Evolutionary conservation across 495 filamentous ascomycete genomes (phyloP).

Genomic region (Symbiotaphrina buchneri): DNA sequence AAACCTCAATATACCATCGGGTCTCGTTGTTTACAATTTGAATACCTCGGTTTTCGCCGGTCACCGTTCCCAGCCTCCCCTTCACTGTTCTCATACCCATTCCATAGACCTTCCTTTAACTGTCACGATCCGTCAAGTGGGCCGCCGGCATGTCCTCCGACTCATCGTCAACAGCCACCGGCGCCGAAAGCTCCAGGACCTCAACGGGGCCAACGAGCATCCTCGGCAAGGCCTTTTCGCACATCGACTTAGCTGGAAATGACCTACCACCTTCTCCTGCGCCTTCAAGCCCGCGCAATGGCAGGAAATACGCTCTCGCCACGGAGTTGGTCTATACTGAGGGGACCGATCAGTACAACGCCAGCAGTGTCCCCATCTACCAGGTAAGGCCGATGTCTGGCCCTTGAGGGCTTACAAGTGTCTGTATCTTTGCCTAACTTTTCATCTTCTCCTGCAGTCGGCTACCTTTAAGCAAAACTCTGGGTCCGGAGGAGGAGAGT

Average conservation of each 20-base stretch:
- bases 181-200: constrained; percentile 1
- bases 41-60: too few relatives aligned
- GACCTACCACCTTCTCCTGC: constrained; percentile 84
- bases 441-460: constrained; percentile 24
- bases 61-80: too few relatives aligned
- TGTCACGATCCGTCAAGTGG: too few relatives aligned
- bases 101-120: too few relatives aligned
- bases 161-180: too few relatives aligned
- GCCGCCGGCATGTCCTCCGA: too few relatives aligned
- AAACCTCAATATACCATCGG: too few relatives aligned
- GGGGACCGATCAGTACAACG: constrained; percentile 82
- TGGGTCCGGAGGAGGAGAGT: constrained; percentile 53
- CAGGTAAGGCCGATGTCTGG: constrained; percentile 24
- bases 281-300: constrained; percentile 70
- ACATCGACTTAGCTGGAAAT: constrained; percentile 71
- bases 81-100: too few relatives aligned
- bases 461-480: constrained; percentile 95
- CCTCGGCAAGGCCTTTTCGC: constrained; percentile 44
- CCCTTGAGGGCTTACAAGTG: not conserved
- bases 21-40: too few relatives aligned
- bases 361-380: constrained; percentile 90
- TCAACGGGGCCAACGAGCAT: constrained; percentile 11
- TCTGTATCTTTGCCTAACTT: not conserved
- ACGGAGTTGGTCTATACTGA: constrained; percentile 96
- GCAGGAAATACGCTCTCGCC: constrained; percentile 72